Base-by-base conservation (phyloP, 2,329 filamentous ascomycete genomes). In the Neofusicoccum parvum region DNA sequence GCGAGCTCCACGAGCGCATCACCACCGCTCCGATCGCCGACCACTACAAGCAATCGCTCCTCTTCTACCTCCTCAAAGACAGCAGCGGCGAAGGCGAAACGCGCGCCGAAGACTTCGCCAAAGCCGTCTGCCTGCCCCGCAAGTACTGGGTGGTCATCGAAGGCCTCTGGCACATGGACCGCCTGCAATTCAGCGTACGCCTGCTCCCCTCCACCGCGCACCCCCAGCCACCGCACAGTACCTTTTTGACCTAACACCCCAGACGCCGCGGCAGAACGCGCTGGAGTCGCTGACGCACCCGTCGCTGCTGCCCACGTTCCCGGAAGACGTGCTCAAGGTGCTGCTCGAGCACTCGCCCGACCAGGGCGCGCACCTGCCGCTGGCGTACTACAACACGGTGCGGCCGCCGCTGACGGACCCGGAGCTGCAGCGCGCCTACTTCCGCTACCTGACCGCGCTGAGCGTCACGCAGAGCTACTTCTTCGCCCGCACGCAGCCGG, bases 11-110 rank as follows among this genome's bases (percentile, higher is more conserved):
- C 78, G 82, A 87, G 67, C 86, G 88, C 66, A 88, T 96, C 68
- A 85, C 88, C 75, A 83, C 87, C 32, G 86, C 83, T 63, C 81
- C 80, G 56, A 87, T 90, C 70, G 86, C 89, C 7, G 83, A 87
- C 63, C 90, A 94, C 76, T 89, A 94, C 80, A 94, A 94, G 76
- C 87, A 93, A 69, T 92, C 92, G 17, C 85, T 95, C 54, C 83
- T 96, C 69, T 96, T 92, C 82, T 96, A 96, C 76, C 81, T 96
- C 45, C 84, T 96, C 3, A 89, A 92, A 72, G 92, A 96, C 75
- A 86, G 90, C 45, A 77, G 79, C 12, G 74, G 80, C 34, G 69
- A 71, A 10, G 71, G 75, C 53, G 81, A 85, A 60, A 81, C 83
- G 3, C 78, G 83, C 17, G 82, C 88, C 1, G 82, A 83, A 20